A percentile compares a stretch with the other conserved stretches of the same genome.
Conservation (phyloP, 2,329 filamentous ascomycete genomes). For the Dactylellina leptospora region DNA sequence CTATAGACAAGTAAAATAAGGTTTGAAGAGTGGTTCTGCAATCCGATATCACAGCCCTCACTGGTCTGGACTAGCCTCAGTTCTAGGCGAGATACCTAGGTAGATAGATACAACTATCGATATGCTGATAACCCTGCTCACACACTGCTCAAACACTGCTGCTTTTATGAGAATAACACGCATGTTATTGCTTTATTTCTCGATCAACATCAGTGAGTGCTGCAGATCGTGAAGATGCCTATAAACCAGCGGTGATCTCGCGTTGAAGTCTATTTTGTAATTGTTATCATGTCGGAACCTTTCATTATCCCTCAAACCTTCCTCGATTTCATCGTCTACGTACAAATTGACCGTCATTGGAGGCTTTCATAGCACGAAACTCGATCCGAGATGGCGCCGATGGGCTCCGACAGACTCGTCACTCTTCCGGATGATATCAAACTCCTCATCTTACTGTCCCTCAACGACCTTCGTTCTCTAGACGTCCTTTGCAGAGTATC, state of each 20-base stretch:
- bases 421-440: conserved; percentile 11
- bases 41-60: no score
- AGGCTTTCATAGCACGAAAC: background rate
- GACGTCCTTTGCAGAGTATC: conserved; percentile 7
- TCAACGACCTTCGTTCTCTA: conserved; percentile 4
- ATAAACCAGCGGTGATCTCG: background rate
- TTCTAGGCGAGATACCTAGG: no score
- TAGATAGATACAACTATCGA: no score
- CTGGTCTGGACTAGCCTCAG: no score
- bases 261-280: background rate
- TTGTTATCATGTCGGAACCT: no score
- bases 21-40: no score
- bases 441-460: background rate
- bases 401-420: background rate
- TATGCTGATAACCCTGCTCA: no score
- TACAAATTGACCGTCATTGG: no score
- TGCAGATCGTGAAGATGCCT: background rate
- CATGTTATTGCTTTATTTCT: background rate
- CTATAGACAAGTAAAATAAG: no score
- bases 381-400: background rate
- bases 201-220: background rate
- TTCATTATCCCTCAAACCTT: no score
- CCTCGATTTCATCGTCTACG: no score
- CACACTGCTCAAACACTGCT: no score
- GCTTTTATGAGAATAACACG: background rate